phyloP scores from a whole-genome alignment of 2,329 filamentous ascomycete species.

The Colletotrichum incanum region DNA sequence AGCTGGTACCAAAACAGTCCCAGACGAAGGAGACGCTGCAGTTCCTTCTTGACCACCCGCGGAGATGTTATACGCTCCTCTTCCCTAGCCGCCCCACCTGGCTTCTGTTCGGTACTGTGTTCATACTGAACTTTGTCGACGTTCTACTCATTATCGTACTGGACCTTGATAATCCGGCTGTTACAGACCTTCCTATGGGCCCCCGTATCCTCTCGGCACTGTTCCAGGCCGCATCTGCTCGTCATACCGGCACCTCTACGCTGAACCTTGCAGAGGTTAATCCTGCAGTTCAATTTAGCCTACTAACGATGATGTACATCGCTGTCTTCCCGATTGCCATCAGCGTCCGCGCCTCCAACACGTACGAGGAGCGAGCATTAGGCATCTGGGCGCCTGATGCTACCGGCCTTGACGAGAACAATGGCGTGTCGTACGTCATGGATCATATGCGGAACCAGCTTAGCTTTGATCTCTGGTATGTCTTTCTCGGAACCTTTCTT shows the following conservation, averaged over 20 bases:
- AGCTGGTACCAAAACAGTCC: conserved; percentile 57
- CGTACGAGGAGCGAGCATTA: conserved; percentile 74
- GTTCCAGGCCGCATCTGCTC: conserved; percentile 70
- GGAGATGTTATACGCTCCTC: conserved; percentile 74
- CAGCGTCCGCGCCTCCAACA: conserved; percentile 72
- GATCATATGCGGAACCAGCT: conserved; percentile 57
- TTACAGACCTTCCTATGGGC: conserved; percentile 61
- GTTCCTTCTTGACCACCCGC: conserved; percentile 75
- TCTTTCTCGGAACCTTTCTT: conserved; percentile 56
- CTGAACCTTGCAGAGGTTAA: conserved; percentile 66
- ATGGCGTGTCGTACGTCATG: conserved; percentile 50
- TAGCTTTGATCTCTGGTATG: conserved; percentile 60
- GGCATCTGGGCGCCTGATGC: conserved; percentile 66
- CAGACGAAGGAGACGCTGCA: conserved; percentile 61
- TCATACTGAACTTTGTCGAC: conserved; percentile 69
- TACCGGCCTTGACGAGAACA: conserved; percentile 48
- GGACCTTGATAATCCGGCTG: conserved; percentile 66
- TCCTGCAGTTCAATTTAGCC: conserved; percentile 70
- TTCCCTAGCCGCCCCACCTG: conserved; percentile 74
- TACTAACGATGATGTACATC: conserved; percentile 78
- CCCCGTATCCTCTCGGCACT: conserved; percentile 69
- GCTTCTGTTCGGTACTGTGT: conserved; percentile 67
- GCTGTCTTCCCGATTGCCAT: conserved; percentile 74
- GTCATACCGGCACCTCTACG: conserved; percentile 64
- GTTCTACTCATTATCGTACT: conserved; percentile 68